Evolutionary conservation across 2,329 filamentous ascomycete species (phyloP).

Genomic region (Cytospora schulzeri): DNA sequence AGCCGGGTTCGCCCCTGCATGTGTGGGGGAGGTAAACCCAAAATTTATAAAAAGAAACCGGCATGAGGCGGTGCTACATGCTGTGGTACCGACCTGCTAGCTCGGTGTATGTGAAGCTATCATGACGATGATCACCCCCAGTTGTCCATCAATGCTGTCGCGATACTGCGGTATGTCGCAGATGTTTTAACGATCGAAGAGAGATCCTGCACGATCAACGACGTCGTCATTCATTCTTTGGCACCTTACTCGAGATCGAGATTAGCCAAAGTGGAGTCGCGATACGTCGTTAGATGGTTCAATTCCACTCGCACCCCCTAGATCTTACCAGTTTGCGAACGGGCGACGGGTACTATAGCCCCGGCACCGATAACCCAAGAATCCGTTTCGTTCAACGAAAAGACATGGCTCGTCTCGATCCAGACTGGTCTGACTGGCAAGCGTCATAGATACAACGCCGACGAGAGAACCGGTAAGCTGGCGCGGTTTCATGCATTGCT

Average conservation of each 20-base stretch:
- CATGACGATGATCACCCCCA: neutral
- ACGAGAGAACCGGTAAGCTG: conserved; percentile 9
- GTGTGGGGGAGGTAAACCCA: conserved; percentile 20
- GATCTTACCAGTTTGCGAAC: neutral
- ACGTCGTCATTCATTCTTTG: neutral
- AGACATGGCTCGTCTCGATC: neutral
- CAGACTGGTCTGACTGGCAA: neutral
- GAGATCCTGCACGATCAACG: neutral
- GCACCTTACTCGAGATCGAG: neutral
- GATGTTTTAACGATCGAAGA: neutral
- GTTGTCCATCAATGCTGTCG: neutral
- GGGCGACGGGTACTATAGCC: neutral
- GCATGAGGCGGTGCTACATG: conserved; percentile 28
- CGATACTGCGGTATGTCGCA: neutral
- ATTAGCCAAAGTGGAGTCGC: neutral
- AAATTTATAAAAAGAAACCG: conserved; percentile 30
- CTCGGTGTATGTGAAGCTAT: neutral
- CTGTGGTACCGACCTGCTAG: neutral
- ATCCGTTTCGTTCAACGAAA: neutral
- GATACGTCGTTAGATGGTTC: neutral
- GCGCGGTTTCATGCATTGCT: conserved; percentile 4
- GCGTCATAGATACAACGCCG: conserved; percentile 3
- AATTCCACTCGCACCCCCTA: neutral
- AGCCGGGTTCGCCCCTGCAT: conserved; percentile 14
- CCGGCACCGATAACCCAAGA: neutral